A percentile compares a stretch with the other conserved stretches of the same genome.
phyloP scores from a whole-genome alignment of 1,139 yeast species.

The Debaryomycetaceae sp. region DNA sequence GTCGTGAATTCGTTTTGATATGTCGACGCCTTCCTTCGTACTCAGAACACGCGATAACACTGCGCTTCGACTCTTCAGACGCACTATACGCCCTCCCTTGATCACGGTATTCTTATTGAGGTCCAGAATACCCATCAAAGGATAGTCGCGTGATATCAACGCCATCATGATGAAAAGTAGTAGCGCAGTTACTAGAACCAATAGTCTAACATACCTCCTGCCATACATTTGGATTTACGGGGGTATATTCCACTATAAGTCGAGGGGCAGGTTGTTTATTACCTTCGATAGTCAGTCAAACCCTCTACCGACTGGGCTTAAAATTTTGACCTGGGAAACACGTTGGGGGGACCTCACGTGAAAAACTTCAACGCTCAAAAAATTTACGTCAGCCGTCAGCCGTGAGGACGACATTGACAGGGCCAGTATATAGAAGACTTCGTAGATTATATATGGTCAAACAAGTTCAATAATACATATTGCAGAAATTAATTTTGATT shows the following conservation, averaged over 20 bases:
- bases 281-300: too few relatives aligned
- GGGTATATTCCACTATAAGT: neutral
- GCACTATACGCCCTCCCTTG: neutral
- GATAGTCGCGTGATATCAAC: conserved; percentile 3
- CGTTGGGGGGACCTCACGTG: too few relatives aligned
- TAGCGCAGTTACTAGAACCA: conserved; percentile 8
- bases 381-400: too few relatives aligned
- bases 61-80: neutral
- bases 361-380: too few relatives aligned
- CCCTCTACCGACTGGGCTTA: too few relatives aligned
- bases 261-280: too few relatives aligned
- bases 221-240: conserved; percentile 6
- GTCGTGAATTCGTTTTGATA: neutral
- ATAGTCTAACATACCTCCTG: conserved; percentile 8
- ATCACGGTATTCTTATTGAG: neutral
- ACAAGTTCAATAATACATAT: neutral
- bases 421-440: too few relatives aligned
- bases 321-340: too few relatives aligned
- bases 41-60: neutral
- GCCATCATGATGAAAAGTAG: conserved; percentile 6
- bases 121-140: neutral
- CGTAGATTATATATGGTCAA: neutral
- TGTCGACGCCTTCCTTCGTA: neutral
- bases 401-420: too few relatives aligned
- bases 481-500: neutral